Percentiles rank a stretch among this genome's conserved stretches.
These are phyloP conservation scores for Mycena metata DNA, from an alignment of 768 basidiomycete genomes.

Conservation along the genomic window DNA sequence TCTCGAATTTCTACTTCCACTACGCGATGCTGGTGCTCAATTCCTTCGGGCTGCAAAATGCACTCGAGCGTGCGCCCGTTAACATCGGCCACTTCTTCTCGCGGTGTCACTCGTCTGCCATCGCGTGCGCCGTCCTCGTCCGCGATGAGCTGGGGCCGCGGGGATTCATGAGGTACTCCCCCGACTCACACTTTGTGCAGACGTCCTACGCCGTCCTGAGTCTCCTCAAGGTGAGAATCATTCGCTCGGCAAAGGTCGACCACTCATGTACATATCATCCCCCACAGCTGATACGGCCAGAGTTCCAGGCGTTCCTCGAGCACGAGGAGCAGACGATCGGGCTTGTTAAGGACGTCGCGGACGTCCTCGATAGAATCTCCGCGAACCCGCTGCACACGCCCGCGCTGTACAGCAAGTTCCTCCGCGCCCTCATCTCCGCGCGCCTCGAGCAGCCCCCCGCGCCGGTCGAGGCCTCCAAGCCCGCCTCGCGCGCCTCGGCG, in stretches of 20 bases:
- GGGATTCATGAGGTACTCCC: constrained; percentile 85
- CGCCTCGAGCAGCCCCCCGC: constrained; percentile 48
- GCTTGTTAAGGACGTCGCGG: constrained; percentile 85
- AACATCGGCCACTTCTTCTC: constrained; percentile 90
- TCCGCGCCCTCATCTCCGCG: constrained; percentile 81
- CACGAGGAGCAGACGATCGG: constrained; percentile 78
- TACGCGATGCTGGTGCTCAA: constrained; percentile 92
- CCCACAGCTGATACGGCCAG: constrained; percentile 81
- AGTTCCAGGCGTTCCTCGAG: constrained; percentile 82
- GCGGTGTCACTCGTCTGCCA: constrained; percentile 80
- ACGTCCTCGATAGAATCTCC: constrained; percentile 82
- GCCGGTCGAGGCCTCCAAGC: constrained; percentile 39
- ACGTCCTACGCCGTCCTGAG: constrained; percentile 94
- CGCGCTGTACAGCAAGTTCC: constrained; percentile 87
- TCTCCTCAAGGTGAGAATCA: constrained; percentile 81
- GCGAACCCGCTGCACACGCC: constrained; percentile 89
- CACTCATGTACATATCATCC: too few relatives aligned
- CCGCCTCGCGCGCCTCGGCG: constrained; percentile 33
- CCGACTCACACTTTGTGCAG: constrained; percentile 93
- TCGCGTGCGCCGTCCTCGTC: constrained; percentile 76
- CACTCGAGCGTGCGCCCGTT: constrained; percentile 81
- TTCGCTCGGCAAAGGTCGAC: not conserved
- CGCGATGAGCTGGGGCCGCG: constrained; percentile 84
- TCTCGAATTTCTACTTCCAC: constrained; percentile 83
- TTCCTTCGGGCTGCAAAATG: constrained; percentile 96